Conservation (phyloP, 108 stramenopile species). For the Skeletonema costatum region DNA sequence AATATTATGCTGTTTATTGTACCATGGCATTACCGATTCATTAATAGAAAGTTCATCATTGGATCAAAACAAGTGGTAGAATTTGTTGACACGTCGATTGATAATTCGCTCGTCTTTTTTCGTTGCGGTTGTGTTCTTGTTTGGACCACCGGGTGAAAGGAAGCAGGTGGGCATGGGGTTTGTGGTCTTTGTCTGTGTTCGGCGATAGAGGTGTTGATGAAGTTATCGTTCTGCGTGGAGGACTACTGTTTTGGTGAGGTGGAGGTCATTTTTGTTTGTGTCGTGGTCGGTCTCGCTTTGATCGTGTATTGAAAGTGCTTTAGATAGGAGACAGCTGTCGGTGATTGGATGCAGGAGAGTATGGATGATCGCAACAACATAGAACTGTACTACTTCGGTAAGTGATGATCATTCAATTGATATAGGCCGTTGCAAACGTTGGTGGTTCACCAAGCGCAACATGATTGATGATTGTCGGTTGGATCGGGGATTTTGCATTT, state of each 20-base stretch:
- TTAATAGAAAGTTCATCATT: neutral
- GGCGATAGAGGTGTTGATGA: neutral
- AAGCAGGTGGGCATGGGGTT: neutral
- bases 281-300: neutral
- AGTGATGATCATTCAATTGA: too few species aligned
- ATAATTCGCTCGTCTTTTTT: neutral
- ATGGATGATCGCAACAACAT: neutral
- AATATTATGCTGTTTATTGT: neutral
- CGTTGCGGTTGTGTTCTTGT: neutral
- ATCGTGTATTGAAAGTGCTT: neutral
- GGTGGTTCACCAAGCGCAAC: too few species aligned
- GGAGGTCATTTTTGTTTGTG: neutral
- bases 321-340: neutral
- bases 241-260: neutral
- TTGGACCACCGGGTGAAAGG: neutral
- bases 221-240: neutral
- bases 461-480: too few species aligned
- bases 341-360: neutral
- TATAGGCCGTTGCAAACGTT: too few species aligned
- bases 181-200: neutral
- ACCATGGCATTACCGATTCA: slow-evolving; percentile 1
- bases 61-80: neutral
- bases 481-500: too few species aligned
- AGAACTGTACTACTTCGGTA: too few species aligned
- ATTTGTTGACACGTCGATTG: neutral